Conservation (phyloP, 768 basidiomycete species). For the Leccinum subtestaceum region DNA sequence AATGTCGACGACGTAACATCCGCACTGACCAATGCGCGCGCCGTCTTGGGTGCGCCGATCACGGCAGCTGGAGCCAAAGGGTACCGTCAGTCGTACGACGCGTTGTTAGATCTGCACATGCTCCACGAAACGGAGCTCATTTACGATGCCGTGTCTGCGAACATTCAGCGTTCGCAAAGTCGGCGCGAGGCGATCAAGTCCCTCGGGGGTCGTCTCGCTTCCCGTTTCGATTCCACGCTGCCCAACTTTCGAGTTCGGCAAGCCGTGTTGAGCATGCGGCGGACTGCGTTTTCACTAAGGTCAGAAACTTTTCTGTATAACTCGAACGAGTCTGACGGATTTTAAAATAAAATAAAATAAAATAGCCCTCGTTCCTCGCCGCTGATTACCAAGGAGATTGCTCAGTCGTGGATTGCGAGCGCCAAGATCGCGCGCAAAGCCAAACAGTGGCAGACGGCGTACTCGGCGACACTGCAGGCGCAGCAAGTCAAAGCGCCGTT, state of each 20-base stretch:
- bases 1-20: conserved; percentile 44
- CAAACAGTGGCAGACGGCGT: conserved; percentile 94
- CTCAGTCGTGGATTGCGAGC: conserved; percentile 85
- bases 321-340: conserved; percentile 9
- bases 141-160: conserved; percentile 39
- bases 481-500: conserved; percentile 67
- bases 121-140: conserved; percentile 82
- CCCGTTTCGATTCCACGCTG: conserved; percentile 71
- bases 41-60: conserved; percentile 75
- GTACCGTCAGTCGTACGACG: conserved; percentile 86
- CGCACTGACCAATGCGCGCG: conserved; percentile 62
- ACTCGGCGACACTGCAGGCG: conserved; percentile 92
- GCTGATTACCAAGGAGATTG: conserved; percentile 57
- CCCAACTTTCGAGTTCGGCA: conserved; percentile 90
- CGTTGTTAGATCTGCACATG: conserved; percentile 79
- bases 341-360: too few relatives aligned
- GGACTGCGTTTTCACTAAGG: conserved; percentile 78
- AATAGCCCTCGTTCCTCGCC: conserved; percentile 28
- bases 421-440: conserved; percentile 97
- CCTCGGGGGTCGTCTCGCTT: conserved; percentile 42
- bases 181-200: conserved; percentile 40
- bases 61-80: conserved; percentile 75
- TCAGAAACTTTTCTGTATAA: conserved; percentile 32
- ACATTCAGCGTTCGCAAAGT: conserved; percentile 40
- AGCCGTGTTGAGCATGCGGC: conserved; percentile 83